Percentiles rank a stretch among this genome's conserved stretches.
phyloP scores from a whole-genome alignment of 2,329 filamentous ascomycete species.

The Herpotrichia juniperi region DNA sequence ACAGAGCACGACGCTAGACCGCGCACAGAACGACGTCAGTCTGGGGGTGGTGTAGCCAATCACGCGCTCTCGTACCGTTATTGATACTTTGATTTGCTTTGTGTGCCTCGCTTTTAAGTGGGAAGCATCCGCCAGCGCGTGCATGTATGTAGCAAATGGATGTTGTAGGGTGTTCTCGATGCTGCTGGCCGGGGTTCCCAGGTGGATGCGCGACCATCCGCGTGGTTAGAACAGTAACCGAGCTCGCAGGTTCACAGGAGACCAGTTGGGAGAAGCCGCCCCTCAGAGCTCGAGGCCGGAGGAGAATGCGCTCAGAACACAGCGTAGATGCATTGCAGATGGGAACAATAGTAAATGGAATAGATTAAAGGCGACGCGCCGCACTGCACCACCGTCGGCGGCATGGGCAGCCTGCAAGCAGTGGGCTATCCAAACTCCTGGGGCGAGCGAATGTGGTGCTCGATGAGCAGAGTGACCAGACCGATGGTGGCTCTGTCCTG shows the following conservation, averaged over 20 bases:
- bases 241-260: slow-evolving; percentile 2
- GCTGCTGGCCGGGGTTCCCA: background rate
- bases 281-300: slow-evolving; percentile 5
- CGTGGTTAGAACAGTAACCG: slow-evolving; percentile 1
- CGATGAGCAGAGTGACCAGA: slow-evolving; percentile 14
- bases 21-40: no score
- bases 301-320: slow-evolving; percentile 6
- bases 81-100: background rate
- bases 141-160: background rate
- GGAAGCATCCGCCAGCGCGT: background rate
- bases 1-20: background rate
- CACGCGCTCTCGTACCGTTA: background rate
- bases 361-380: background rate
- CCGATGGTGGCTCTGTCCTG: slow-evolving; percentile 20
- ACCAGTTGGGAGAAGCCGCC: slow-evolving; percentile 3
- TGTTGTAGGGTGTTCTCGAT: background rate
- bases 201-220: background rate
- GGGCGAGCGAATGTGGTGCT: slow-evolving; percentile 12
- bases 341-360: background rate
- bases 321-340: background rate
- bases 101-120: background rate
- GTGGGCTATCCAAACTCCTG: slow-evolving; percentile 13
- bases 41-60: no score
- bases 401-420: slow-evolving; percentile 10
- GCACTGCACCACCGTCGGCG: background rate